Evolutionary conservation across 768 basidiomycete species (phyloP).

Genomic region (Leccinum olivaceopallidum): DNA sequence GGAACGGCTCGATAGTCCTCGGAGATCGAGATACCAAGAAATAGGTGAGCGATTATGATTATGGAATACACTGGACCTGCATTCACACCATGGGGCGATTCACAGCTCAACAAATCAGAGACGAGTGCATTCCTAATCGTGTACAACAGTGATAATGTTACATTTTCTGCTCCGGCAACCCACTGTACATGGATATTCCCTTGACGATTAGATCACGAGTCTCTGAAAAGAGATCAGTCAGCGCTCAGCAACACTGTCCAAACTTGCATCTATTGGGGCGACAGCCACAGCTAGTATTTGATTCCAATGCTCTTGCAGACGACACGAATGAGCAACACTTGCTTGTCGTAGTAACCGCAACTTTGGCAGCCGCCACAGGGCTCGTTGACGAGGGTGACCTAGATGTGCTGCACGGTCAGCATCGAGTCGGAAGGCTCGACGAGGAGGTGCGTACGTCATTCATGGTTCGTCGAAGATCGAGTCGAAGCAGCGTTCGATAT

Average conservation of each 20-base stretch:
- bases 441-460: background rate
- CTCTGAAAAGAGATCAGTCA: background rate
- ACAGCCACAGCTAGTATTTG: background rate
- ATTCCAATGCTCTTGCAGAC: background rate
- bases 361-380: background rate
- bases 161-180: background rate
- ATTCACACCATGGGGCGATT: slow-evolving; percentile 1
- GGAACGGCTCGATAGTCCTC: slow-evolving; percentile 60
- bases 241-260: background rate
- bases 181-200: background rate
- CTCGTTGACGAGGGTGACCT: background rate
- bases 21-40: slow-evolving; percentile 68
- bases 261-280: background rate
- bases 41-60: slow-evolving; percentile 43
- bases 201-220: background rate
- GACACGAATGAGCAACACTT: background rate
- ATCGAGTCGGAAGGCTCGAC: background rate
- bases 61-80: background rate
- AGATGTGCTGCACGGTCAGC: too few relatives aligned
- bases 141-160: background rate
- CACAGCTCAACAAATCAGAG: slow-evolving; percentile 24
- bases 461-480: background rate
- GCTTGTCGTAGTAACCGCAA: background rate
- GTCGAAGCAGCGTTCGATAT: background rate
- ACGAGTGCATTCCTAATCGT: slow-evolving; percentile 1